A percentile compares a stretch with the other conserved stretches of the same genome.
phyloP scores from a whole-genome alignment of 169 alveolate genomes.

The Cryptosporidium muris region DNA sequence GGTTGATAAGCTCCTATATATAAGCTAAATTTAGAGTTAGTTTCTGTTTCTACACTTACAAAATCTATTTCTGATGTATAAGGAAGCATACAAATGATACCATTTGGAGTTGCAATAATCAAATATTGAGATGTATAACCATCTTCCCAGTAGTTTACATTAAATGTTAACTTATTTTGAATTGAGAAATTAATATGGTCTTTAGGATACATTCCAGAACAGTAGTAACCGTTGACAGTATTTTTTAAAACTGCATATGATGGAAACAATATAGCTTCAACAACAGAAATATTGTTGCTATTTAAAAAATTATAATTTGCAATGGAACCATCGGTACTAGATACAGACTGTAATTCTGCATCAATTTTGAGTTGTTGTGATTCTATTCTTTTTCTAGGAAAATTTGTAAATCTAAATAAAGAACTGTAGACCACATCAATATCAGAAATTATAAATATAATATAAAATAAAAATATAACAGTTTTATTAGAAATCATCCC shows the following conservation, averaged over 20 bases:
- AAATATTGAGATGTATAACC: constrained; percentile 28
- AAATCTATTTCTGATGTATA: constrained; percentile 25
- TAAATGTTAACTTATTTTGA: constrained; percentile 3
- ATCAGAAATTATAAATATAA: constrained; percentile 4
- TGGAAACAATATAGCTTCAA: constrained; percentile 24
- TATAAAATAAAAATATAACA: neutral
- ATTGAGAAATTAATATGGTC: constrained; percentile 1
- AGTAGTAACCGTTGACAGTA: constrained; percentile 15
- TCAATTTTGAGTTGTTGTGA: constrained; percentile 27
- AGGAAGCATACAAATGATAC: constrained; percentile 60
- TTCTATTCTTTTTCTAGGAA: constrained; percentile 34
- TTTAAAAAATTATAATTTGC: constrained; percentile 29
- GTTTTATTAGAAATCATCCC: neutral
- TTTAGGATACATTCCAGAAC: constrained; percentile 50
- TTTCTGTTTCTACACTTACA: constrained; percentile 14
- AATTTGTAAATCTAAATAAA: neutral
- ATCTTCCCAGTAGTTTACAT: constrained; percentile 63
- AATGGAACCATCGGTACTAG: constrained; percentile 28
- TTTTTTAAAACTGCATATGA: constrained; percentile 34
- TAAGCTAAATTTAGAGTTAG: constrained; percentile 33
- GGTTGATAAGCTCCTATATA: constrained; percentile 36
- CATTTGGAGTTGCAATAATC: constrained; percentile 41
- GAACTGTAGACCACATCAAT: neutral
- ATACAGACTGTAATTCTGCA: constrained; percentile 6
- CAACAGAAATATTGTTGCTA: constrained; percentile 5